Evolutionary conservation across 352 stramenopile species (phyloP).

Genomic region (Phytophthora fragariaefolia): DNA sequence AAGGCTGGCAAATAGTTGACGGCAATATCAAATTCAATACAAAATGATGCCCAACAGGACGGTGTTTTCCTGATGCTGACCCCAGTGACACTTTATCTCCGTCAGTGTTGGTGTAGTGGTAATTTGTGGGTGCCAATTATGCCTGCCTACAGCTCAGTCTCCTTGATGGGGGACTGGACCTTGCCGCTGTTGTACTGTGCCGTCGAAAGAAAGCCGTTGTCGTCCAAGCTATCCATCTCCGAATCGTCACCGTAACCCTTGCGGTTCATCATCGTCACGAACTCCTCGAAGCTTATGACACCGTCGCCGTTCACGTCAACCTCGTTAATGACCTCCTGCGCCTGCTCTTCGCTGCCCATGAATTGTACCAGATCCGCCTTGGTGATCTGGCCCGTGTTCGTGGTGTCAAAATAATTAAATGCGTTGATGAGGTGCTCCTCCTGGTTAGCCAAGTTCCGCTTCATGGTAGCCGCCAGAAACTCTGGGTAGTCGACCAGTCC

Average conservation of each 20-base stretch:
- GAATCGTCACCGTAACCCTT: constrained; percentile 85
- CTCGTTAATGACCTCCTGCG: constrained; percentile 92
- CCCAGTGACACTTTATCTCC: background rate
- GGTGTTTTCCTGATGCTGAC: constrained; percentile 7
- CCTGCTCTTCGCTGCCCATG: constrained; percentile 93
- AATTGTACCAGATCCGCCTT: constrained; percentile 92
- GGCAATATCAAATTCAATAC: constrained; percentile 8
- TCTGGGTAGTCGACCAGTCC: constrained; percentile 90
- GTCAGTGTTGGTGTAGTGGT: constrained; percentile 18
- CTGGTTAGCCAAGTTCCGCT: constrained; percentile 88
- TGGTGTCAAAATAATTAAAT: constrained; percentile 93
- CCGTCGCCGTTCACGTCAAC: constrained; percentile 92
- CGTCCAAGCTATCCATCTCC: constrained; percentile 67
- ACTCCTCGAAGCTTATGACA: constrained; percentile 94
- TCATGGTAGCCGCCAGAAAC: constrained; percentile 93
- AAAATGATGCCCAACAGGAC: too few species aligned
- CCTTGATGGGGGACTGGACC: constrained; percentile 52
- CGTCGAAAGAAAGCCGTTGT: constrained; percentile 59
- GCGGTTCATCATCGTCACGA: constrained; percentile 91
- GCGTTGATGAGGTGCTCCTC: constrained; percentile 88
- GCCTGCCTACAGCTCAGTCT: constrained; percentile 72
- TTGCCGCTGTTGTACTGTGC: constrained; percentile 43
- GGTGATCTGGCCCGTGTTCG: constrained; percentile 85
- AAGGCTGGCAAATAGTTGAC: constrained; percentile 50
- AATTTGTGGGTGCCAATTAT: constrained; percentile 17